Base-by-base conservation (phyloP, 2,329 filamentous ascomycete genomes). In the Alternaria consortialis region DNA sequence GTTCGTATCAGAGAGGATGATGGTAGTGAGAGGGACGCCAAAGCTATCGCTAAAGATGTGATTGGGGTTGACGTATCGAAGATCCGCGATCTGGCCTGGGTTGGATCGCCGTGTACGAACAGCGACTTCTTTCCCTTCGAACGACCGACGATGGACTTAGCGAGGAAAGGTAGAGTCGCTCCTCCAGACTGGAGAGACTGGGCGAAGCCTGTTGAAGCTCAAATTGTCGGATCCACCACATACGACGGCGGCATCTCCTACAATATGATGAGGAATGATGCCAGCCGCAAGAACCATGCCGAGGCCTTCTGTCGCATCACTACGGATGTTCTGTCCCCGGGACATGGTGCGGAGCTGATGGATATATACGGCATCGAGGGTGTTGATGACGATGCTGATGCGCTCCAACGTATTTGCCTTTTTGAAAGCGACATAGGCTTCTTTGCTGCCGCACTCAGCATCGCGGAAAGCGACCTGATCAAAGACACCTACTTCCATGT, bases 361-460 rank as follows among this genome's bases (percentile, higher is more conserved):
- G 17, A 23, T 0, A 46, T 64, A 12, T 65, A 65, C 29, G 37
- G 53, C 20, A 44, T 53, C 20, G 29, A 27, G 4, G 36, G 36
- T 4, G 15, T 31, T 4, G 36, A 20, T 17, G 34, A 43, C 12
- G 64, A 68, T 23, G 25, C 42, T 2, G 53, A 63, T 12, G 66
- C 66, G 4, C 53, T 68, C 2, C 59, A 68, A 23, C 56, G 55
- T 4, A 62, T 67, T 11, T 68, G 66, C 58, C 50, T 66, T 5
- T 68, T 67, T 47, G 66, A 68, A 52, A 65, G 60, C 43, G 64
- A 68, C 27, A 65, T 65, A 53, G 66, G 66, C 1, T 67, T 68
- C 53, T 68, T 68, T 48, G 62, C 62, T 8, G 64, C 66, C 3
- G 66, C 64, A 5, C 29, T 65, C 8, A 60, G 58, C 39, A 53